Evolutionary conservation across 345 rosid genomes (phyloP).

Genomic region (Leavenworthia alabamica): DNA sequence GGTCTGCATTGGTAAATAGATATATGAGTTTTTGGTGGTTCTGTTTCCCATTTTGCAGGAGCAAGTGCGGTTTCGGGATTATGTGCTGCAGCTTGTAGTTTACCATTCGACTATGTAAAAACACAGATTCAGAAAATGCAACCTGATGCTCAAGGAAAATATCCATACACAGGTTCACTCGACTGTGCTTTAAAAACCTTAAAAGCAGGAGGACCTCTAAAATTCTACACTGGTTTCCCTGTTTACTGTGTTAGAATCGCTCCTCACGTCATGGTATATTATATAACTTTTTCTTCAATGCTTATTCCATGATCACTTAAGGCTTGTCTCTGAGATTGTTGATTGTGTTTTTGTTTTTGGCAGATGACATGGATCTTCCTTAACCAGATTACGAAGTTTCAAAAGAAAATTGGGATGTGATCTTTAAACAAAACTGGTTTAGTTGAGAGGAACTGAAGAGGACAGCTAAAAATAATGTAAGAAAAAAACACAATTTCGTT

Average conservation of each 20-base stretch:
- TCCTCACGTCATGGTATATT: constrained; percentile 98
- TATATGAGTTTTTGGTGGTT: constrained; percentile 2
- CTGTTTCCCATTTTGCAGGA: constrained; percentile 38
- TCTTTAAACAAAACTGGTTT: not conserved
- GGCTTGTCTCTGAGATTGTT: not conserved
- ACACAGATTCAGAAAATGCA: constrained; percentile 99
- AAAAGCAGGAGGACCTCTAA: constrained; percentile 85
- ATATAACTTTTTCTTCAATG: not conserved
- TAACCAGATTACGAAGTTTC: constrained; percentile 68
- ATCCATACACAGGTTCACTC: constrained; percentile 80
- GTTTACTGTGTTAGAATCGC: constrained; percentile 93
- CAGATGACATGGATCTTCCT: constrained; percentile 99
- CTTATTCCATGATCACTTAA: not conserved
- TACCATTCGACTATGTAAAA: constrained; percentile 91
- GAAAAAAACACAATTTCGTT: constrained; percentile 24
- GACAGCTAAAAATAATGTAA: constrained; percentile 24
- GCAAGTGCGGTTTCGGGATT: constrained; percentile 91
- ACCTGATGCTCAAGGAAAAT: constrained; percentile 89
- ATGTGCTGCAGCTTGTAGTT: constrained; percentile 91
- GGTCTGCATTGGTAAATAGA: too few species aligned
- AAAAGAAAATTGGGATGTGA: constrained; percentile 54
- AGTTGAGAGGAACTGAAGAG: not conserved
- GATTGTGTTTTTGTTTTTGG: constrained; percentile 4
- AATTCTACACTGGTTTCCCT: constrained; percentile 94
- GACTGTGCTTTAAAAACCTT: constrained; percentile 83